A percentile compares a stretch with the other conserved stretches of the same genome.
These are phyloP conservation scores for Rosa persica DNA, from an alignment of 306 rosid genomes.

Conservation along the genomic window DNA sequence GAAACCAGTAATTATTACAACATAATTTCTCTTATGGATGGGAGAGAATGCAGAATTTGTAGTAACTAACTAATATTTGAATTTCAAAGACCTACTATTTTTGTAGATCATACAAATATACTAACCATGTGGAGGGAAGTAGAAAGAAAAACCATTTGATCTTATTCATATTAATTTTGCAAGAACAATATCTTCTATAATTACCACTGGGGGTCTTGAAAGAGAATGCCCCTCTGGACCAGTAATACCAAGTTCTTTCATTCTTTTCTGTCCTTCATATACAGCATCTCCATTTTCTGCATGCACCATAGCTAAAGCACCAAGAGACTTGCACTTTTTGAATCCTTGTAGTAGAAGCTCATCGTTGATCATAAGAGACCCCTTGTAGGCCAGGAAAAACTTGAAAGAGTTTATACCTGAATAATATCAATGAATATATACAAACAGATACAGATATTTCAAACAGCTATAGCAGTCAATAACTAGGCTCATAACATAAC, in stretches of 20 bases:
- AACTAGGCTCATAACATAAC: slow-evolving; percentile 9
- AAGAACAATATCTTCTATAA: slow-evolving; percentile 11
- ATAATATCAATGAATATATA: slow-evolving; percentile 10
- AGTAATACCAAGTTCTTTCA: slow-evolving; percentile 91
- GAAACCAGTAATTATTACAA: background rate
- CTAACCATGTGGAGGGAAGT: background rate
- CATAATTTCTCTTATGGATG: background rate
- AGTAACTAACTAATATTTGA: background rate
- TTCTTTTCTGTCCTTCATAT: slow-evolving; percentile 79
- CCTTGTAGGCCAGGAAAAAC: slow-evolving; percentile 96
- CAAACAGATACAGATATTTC: background rate
- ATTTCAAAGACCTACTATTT: background rate
- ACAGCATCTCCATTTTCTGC: slow-evolving; percentile 98
- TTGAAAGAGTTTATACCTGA: slow-evolving; percentile 93
- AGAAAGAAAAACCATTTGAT: background rate
- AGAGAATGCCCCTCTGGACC: slow-evolving; percentile 98
- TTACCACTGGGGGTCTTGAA: slow-evolving; percentile 89
- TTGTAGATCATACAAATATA: background rate
- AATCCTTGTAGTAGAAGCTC: slow-evolving; percentile 86
- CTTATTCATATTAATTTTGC: slow-evolving; percentile 5
- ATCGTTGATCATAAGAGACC: slow-evolving; percentile 75
- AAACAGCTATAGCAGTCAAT: slow-evolving; percentile 1
- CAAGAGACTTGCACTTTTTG: slow-evolving; percentile 88
- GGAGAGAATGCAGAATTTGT: background rate
- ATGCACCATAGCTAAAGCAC: slow-evolving; percentile 98